Evolutionary conservation across 805 yeast genomes (phyloP), one percentile per base, ranked within the genome.

Genomic region (Starmerella etchellsii): DNA sequence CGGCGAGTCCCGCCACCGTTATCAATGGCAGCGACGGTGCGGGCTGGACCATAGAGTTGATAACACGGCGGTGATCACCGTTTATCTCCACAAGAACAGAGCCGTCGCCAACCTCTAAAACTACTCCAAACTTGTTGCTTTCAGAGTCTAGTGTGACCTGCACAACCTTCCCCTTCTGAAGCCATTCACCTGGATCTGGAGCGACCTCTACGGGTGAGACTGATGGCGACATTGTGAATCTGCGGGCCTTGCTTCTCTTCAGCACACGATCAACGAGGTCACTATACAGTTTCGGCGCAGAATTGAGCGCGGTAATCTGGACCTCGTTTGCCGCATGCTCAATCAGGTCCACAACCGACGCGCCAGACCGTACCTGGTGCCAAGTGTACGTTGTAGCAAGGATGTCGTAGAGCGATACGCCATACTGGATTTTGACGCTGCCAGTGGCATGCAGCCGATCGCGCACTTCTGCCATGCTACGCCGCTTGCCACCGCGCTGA

Each of bases 241-340:
- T 10, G 25, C 7, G 7, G 25, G 10, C 7, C 10, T 10, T 23
- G 25, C 25, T 23, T 10, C 46, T 39, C n/a, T 36, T 39, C 22
- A 50, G 40, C 14, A 44, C 38, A n/a, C 52, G 43, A 14, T 40
- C 37, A 25, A 48, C 51, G 2, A 50, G 36, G 27, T 31, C 35
- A 16, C 34, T 15, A 19, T 46, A 50, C 19, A 50, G 30, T 9
- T 33, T 36, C 6, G 54, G 50, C 4, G 39, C 36, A 13, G 37
- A 28, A 11, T 23, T 33, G 24, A 46, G 36, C 9, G 31, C 36
- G 19, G 45, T 39, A 7, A 42, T 37, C 7, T 37, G 29, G 21
- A 40, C 46, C 15, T 46, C 47, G 30, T 39, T 36, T 0, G 52
- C 47, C 3, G 54, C 52, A 26, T 48, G 50, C 40, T 46, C 49